Evolutionary conservation across 331 rosid species (phyloP), one percentile per base, ranked within the genome.

Genomic region (Ulmus americana): DNA sequence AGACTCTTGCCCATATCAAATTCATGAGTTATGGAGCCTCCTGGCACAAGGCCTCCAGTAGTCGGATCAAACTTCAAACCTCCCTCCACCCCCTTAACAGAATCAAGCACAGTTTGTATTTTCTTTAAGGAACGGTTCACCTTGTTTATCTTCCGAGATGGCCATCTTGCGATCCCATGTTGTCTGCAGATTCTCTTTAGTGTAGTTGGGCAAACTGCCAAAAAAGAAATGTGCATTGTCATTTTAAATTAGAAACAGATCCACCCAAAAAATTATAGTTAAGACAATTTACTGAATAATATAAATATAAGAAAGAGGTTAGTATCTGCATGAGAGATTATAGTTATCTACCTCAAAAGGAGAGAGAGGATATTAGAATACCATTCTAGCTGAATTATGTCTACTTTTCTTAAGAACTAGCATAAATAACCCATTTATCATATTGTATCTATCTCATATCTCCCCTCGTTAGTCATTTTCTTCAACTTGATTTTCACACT

Each of bases 181-280:
- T 91, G 91, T 73, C 97, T 88, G 81, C 97, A 91, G 73, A 91
- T 91, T 81, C 97, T 88, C 82, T 91, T 91, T 54, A 91, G 81
- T 0, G 97, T 88, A 68, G 97, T 88, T 22, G 97, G 96, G 65
- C 97, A 88, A 77, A 91, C 97, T 90, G 65, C 49, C 61, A 62
- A 70, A 72, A 77, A 61, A 67, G 55, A 20, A 7, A 49, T 65
- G 76, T 64, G 50, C 65, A 65, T 35, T 59, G 35, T 28, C 35
- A 28, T 28, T 28, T 28, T 28, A 28, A 28, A 28, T 60, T 40
- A 45, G 63, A 50, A 50, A 68, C 15, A 39, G 42, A 35, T 65
- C 58, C 62, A 65, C 4, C 38, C 22, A 39, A 52, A 65, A 10
- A 52, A 10, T 13, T 10, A 15, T 6, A 50, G n/a, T 39, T 1